Percentiles rank a stretch among this genome's conserved stretches.
Evolutionary conservation across 176 grass and related monocot genomes (phyloP).

Genomic region (Sorghum bicolor): Sorghum_bicolor_NCBIv3 NC_012870.2:23964501-23965000

Average conservation of each 20-base stretch:
- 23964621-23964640: too few relatives aligned
- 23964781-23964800: background rate
- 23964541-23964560: too few relatives aligned
- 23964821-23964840: background rate
- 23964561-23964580: too few relatives aligned
- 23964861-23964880: slow-evolving; percentile 37
- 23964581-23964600: too few relatives aligned
- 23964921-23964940: slow-evolving; percentile 8
- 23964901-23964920: background rate
- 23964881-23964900: background rate
- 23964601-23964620: too few relatives aligned
- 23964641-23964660: too few relatives aligned
- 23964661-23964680: too few relatives aligned
- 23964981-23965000: slow-evolving; percentile 30
- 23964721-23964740: too few relatives aligned
- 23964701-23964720: background rate
- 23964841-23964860: slow-evolving; percentile 40
- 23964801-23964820: background rate
- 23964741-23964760: too few relatives aligned
- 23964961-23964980: slow-evolving; percentile 23
- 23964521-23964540: background rate
- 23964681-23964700: background rate
- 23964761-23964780: too few relatives aligned
- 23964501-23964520: background rate
- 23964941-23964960: background rate